Conservation (phyloP, 1,284 basidiomycete genomes). For the Microbotryum saponariae region DNA sequence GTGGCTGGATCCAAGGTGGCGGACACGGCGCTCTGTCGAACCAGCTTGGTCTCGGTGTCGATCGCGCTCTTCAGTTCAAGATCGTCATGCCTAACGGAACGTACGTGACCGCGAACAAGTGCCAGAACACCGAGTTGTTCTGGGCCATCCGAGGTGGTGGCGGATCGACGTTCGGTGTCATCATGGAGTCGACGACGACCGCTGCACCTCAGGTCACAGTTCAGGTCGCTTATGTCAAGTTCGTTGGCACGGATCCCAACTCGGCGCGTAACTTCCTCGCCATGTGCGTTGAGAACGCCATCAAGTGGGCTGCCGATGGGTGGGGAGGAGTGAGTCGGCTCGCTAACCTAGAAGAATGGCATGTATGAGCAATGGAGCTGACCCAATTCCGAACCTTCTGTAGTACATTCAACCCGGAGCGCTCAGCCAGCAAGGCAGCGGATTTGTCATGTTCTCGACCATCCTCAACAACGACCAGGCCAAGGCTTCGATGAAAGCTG, state of each 20-base stretch:
- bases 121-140: conserved; percentile 33
- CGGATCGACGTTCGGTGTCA: conserved; percentile 34
- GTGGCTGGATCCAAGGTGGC: background rate
- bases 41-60: conserved; percentile 33
- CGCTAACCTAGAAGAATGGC: too few relatives aligned
- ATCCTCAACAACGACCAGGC: background rate
- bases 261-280: too few relatives aligned
- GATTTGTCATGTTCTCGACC: conserved; percentile 1
- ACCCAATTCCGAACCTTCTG: too few relatives aligned
- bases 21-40: conserved; percentile 33
- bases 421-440: background rate
- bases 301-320: too few relatives aligned
- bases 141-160: conserved; percentile 36
- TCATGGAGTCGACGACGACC: background rate
- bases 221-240: too few relatives aligned
- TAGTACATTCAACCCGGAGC: too few relatives aligned
- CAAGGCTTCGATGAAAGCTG: background rate
- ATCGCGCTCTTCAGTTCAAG: conserved; percentile 28
- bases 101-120: conserved; percentile 13
- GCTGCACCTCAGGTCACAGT: too few relatives aligned
- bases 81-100: conserved; percentile 21
- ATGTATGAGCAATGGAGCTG: too few relatives aligned
- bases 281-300: too few relatives aligned
- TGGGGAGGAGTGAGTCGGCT: too few relatives aligned
- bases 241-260: too few relatives aligned